Evolutionary conservation across 352 stramenopile species (phyloP).

Genomic region (Globisporangium acanthophoron): DNA sequence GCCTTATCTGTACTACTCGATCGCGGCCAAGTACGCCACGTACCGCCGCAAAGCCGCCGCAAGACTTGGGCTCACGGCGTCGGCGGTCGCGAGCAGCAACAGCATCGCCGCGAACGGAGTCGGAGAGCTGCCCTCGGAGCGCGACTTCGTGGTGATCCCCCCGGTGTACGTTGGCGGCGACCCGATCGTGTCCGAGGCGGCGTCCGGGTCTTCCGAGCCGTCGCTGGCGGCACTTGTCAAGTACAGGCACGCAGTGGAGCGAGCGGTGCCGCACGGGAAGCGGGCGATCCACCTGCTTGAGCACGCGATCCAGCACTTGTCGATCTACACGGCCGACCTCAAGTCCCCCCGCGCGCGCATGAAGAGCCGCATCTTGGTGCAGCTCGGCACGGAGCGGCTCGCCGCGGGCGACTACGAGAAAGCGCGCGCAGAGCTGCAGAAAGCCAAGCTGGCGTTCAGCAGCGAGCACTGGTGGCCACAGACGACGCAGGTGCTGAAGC

Average conservation of each 20-base stretch:
- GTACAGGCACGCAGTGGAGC: slow-evolving; percentile 60
- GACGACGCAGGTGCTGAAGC: slow-evolving; percentile 66
- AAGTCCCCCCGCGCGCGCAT: slow-evolving; percentile 61
- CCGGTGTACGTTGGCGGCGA: slow-evolving; percentile 70
- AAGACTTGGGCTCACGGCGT: slow-evolving; percentile 39
- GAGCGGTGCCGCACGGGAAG: slow-evolving; percentile 54
- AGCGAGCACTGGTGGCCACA: slow-evolving; percentile 73
- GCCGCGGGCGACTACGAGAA: slow-evolving; percentile 64
- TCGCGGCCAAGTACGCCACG: slow-evolving; percentile 81
- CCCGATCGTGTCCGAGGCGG: slow-evolving; percentile 48
- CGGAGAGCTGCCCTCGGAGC: slow-evolving; percentile 20
- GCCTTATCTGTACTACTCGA: slow-evolving; percentile 82
- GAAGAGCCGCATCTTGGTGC: slow-evolving; percentile 69
- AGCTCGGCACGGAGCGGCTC: slow-evolving; percentile 68
- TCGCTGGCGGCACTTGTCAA: slow-evolving; percentile 54
- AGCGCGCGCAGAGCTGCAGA: slow-evolving; percentile 58
- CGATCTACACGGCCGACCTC: slow-evolving; percentile 56
- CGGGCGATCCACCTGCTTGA: slow-evolving; percentile 72
- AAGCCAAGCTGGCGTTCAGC: slow-evolving; percentile 51
- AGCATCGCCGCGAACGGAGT: background rate
- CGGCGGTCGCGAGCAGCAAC: background rate
- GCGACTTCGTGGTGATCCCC: slow-evolving; percentile 67
- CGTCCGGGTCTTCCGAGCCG: slow-evolving; percentile 28
- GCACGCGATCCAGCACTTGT: slow-evolving; percentile 70
- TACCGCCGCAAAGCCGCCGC: slow-evolving; percentile 60